Base-by-base conservation (phyloP, 2,329 filamentous ascomycete species). In the Clonostachys rhizophaga region DNA sequence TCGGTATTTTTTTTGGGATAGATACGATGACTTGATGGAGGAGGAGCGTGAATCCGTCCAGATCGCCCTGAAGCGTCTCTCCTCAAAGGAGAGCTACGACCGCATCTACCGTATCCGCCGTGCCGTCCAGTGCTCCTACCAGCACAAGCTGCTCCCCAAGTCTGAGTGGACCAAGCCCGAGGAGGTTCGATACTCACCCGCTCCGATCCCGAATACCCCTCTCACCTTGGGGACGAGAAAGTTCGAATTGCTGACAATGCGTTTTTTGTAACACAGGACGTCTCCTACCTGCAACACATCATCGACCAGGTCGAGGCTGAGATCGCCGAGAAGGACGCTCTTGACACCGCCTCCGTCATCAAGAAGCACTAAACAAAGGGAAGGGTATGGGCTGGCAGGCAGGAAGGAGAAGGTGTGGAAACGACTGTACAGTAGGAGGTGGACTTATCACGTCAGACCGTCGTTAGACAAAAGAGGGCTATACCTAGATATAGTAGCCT, bases 91-190 rank as follows among this genome's bases (percentile, higher is more conserved):
- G 68, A 81, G 86, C 62, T 97, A 97, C 76, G 94, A 99, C 77
- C 92, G 94, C 69, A 84, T 97, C 68, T 99, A 91, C 86, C 91
- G 94, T 65, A 83, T 99, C 71, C 89, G 94, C 75, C 86, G 94
- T 73, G 92, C 94, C 62, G 85, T 95, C 74, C 94, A 99, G 75
- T 75, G 73, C 69, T 81, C 76, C 60, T 68, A 81, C 63, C 68
- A 75, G 61, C 82, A 85, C 68, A 82, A 83, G 72, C 70, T 85
- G 52, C 75, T 86, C 47, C 79, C 82, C 65, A 78, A 78, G 71
- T 64, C 73, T 34, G 66, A 83, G 64, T 83, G 79, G 79, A 81
- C 76, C 57, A 81, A 78, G 69, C 57, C 71, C 56, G 70, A 77
- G 60, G 72, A 78, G 58, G 75, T 78, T 30, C 24, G 24, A 30